Conservation (phyloP, 148 eudicot species). For the Persicaria tinctoria region DNA sequence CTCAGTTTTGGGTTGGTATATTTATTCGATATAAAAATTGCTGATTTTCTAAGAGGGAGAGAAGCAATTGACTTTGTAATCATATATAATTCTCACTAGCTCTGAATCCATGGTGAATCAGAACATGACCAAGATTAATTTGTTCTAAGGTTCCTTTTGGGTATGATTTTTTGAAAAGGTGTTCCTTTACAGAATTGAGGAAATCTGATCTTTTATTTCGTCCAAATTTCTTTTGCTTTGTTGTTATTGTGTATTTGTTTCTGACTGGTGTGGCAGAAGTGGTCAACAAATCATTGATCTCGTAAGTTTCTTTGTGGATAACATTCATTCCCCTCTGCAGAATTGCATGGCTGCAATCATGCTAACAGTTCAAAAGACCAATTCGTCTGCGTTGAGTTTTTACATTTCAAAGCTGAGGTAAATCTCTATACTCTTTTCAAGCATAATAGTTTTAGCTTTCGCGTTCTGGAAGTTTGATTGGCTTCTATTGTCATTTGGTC, state of each 20-base stretch:
- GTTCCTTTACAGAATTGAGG: background rate
- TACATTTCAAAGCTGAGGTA: constrained; percentile 64
- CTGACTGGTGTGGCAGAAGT: background rate
- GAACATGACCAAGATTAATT: background rate
- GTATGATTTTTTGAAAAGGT: background rate
- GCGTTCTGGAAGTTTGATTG: background rate
- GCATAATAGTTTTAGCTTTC: background rate
- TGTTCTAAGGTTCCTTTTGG: background rate
- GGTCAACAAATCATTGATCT: background rate
- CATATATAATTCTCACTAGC: background rate
- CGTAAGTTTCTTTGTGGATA: background rate
- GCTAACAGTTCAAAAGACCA: constrained; percentile 87
- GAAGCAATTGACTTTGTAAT: background rate
- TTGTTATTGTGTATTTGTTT: background rate
- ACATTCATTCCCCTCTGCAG: constrained; percentile 32
- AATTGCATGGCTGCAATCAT: constrained; percentile 75
- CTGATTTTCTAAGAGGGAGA: background rate
- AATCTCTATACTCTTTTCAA: constrained; percentile 9
- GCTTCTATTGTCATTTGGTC: background rate
- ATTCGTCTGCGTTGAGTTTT: constrained; percentile 60
- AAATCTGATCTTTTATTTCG: background rate
- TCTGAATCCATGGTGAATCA: background rate
- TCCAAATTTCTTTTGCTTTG: background rate
- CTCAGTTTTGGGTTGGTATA: background rate
- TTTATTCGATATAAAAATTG: too few species aligned